Evolutionary conservation across 495 filamentous ascomycete genomes (phyloP), one percentile per base, ranked within the genome.

Genomic region (Penicillium psychrofluorescens): DNA sequence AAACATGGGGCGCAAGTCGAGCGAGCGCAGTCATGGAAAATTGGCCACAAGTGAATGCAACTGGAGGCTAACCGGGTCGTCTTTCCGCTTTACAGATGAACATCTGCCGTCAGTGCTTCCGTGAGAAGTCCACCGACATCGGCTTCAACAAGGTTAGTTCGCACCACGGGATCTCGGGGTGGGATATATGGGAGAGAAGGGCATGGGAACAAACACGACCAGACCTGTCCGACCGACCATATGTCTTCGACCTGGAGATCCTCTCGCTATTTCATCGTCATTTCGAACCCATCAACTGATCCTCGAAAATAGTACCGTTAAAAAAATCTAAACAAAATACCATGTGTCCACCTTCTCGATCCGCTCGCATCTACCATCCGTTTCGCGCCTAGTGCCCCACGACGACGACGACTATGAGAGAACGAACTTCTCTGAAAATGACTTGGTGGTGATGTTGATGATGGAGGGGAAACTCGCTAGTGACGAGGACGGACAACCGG

Each of bases 91-190:
- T 58, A 46, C 43, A 70, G 67, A 71, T 98, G 64, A 90, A 96
- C 76, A 91, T 97, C 80, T 96, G 91, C 85, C 86, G 90, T 81
- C 90, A 98, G 76, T 97, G 92, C 84, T 98, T 98, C 82, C 77
- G 92, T 64, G 92, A 98, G 83, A 96, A 97, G 82, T 76, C 82
- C 53, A 59, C 76, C 65, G 91, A 96, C 70, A 95, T 98, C 72
- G 92, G 92, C 59, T 98, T 98, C 80, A 75, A 83, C 75, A 97
- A 98, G 90, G 91, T 69, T 62, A 53, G 78, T 64, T 16, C 8
- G 8, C 29, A 43, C 31, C 4, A 38, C 38, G 11, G 14, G 27
- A 29, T 40, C 36, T n/a, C 15, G 13, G 30, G 31, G 44, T 28
- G 4, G 11, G 35, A 30, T 35, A 35, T 35, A 34, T 27, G 27